phyloP scores from a whole-genome alignment of 208 protist genomes.

The Trypanosoma caninum region DNA sequence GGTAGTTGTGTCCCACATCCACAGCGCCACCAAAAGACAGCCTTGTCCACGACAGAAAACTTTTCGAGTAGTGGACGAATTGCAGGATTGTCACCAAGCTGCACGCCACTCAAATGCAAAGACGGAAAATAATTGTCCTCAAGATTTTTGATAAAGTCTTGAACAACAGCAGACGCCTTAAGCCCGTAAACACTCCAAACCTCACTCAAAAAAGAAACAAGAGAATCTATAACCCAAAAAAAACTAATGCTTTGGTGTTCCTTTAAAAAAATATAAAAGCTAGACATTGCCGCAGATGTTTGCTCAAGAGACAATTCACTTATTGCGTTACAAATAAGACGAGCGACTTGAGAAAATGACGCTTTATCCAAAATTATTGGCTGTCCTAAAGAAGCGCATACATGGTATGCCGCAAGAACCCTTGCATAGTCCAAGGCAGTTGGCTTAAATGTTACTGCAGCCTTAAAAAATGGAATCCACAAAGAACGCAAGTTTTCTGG shows the following conservation, averaged over 20 bases:
- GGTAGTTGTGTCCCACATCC: conserved; percentile 62
- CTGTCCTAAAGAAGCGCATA: conserved; percentile 45
- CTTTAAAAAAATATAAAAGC: conserved; percentile 37
- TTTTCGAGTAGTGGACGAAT: conserved; percentile 49
- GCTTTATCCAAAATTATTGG: conserved; percentile 36
- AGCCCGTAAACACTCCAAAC: conserved; percentile 44
- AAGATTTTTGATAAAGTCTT: conserved; percentile 15
- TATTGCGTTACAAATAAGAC: conserved; percentile 40
- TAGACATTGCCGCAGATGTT: conserved; percentile 6
- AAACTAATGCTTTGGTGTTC: conserved; percentile 54
- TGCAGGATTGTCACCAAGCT: conserved; percentile 40
- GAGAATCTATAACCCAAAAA: conserved; percentile 63
- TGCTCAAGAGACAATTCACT: conserved; percentile 4
- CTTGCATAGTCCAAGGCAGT: conserved; percentile 27
- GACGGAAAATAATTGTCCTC: conserved; percentile 26
- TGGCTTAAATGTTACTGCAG: conserved; percentile 51
- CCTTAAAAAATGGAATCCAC: conserved; percentile 75
- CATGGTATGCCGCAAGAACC: conserved; percentile 58
- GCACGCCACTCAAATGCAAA: conserved; percentile 36
- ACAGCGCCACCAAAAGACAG: conserved; percentile 73
- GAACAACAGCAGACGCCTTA: conserved; percentile 24
- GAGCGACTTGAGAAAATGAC: conserved; percentile 56
- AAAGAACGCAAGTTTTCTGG: conserved; percentile 37
- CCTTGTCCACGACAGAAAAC: conserved; percentile 37
- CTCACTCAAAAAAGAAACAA: conserved; percentile 38